Base-by-base conservation (phyloP, 1,284 basidiomycete genomes). In the Moesziomyces aphidis region DNA sequence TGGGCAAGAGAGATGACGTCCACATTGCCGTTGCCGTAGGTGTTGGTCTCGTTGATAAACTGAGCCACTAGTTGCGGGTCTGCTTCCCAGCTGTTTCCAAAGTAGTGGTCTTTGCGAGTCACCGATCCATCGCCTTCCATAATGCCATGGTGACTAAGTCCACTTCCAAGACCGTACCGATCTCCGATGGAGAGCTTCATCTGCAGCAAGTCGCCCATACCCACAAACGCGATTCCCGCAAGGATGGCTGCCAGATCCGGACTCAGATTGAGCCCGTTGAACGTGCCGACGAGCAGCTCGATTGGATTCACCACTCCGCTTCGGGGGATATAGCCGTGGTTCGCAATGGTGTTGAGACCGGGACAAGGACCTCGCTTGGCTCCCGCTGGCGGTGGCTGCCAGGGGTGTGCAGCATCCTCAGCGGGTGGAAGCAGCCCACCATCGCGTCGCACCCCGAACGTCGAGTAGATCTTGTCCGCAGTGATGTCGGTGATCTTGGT, bases 261-360 rank as follows among this genome's bases (percentile, higher is more conserved):
- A 10, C 59, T 73, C 34, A 85, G 70, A 44, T 79, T 77, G 60
- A 84, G 79, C 15, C 62, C 69, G 1, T 58, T 17, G 23, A 59
- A 62, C 5, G 57, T 63, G 8, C 65, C 68, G 31, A 72, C 39
- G 26, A 82, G 61, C 50, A 83, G 74, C 57, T 83, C 65, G 43
- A 60, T 47, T 3, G 62, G 55, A 34, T 76, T 81, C 50, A 84
- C 76, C 43, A 86, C 68, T 42, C 85, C 85, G 58, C 64, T 73
- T 31, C 80, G 57, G 3, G 59, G 59, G 7, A 63, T 26, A 61
- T 61, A 68, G 60, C 77, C 47, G 67, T 85, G 81, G 57, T 83
- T 84, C 36, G 85, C 85, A 15, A 82, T 54, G 0, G 82, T 81
- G 77, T 85, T 85, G 43, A 86, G 73, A 31, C 83, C 84, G 4